phyloP scores from a whole-genome alignment of 352 stramenopile genomes.

The Phytophthora cactorum region DNA sequence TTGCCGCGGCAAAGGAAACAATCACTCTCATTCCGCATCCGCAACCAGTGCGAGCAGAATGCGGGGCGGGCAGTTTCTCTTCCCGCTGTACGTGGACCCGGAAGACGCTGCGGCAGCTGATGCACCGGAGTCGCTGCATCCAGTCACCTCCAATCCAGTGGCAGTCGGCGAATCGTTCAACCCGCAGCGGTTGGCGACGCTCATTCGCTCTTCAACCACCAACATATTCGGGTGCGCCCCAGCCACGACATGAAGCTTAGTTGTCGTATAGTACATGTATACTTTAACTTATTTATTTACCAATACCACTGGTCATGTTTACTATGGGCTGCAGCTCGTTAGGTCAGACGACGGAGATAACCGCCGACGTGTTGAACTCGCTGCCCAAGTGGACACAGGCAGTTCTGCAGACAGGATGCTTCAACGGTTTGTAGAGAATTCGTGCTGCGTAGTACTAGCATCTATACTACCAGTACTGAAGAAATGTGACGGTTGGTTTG shows the following conservation, averaged over 20 bases:
- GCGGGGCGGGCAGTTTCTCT: constrained; percentile 60
- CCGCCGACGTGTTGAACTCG: constrained; percentile 42
- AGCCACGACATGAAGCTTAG: constrained; percentile 5
- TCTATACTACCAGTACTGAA: background rate
- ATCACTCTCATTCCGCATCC: constrained; percentile 39
- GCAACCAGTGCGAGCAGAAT: constrained; percentile 32
- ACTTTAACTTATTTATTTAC: background rate
- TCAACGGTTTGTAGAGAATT: constrained; percentile 38
- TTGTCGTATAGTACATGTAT: background rate
- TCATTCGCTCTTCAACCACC: constrained; percentile 47
- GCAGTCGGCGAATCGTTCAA: constrained; percentile 31
- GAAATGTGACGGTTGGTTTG: background rate
- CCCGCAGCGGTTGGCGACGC: constrained; percentile 42
- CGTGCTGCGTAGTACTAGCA: background rate
- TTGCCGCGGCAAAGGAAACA: constrained; percentile 20
- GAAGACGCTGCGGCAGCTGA: constrained; percentile 37
- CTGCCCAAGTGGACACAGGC: constrained; percentile 65
- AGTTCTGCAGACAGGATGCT: constrained; percentile 60
- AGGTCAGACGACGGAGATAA: constrained; percentile 35
- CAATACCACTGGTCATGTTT: background rate
- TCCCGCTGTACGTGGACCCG: constrained; percentile 55
- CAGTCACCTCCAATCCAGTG: constrained; percentile 15
- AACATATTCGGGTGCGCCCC: constrained; percentile 45
- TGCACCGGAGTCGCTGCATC: constrained; percentile 27
- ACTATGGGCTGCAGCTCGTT: constrained; percentile 12